phyloP scores from a whole-genome alignment of 1,139 yeast genomes.

The Debaryomycetaceae sp. region DNA sequence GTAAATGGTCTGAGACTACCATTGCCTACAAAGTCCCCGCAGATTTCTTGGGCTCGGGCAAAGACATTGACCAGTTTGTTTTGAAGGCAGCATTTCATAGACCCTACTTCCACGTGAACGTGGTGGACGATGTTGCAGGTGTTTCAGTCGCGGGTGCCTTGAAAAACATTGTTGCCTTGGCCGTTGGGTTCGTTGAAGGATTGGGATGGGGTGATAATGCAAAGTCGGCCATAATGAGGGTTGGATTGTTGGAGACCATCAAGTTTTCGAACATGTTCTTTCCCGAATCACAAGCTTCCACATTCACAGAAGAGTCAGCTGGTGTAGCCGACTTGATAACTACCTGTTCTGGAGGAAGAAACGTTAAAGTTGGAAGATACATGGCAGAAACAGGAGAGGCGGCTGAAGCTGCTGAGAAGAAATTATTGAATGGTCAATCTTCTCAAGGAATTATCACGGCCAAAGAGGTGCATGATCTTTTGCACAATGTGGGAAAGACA shows the following conservation, averaged over 20 bases:
- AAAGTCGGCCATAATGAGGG: constrained; percentile 91
- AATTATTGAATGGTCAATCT: constrained; percentile 47
- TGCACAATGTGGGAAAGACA: constrained; percentile 28
- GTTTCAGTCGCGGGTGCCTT: constrained; percentile 93
- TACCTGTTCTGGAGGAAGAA: constrained; percentile 95
- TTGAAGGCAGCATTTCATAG: constrained; percentile 84
- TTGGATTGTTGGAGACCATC: constrained; percentile 85
- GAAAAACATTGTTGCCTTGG: constrained; percentile 88
- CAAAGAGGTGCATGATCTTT: constrained; percentile 46
- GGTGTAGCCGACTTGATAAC: constrained; percentile 98
- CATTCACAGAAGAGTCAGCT: constrained; percentile 88
- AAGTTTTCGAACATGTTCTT: constrained; percentile 49
- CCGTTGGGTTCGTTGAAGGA: constrained; percentile 95
- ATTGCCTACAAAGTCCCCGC: constrained; percentile 77
- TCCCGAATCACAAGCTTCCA: constrained; percentile 67
- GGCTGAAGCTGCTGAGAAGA: constrained; percentile 43
- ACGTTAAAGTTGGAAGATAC: constrained; percentile 77
- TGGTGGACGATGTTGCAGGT: constrained; percentile 87
- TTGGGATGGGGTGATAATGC: constrained; percentile 98
- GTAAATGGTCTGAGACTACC: constrained; percentile 93
- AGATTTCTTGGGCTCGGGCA: constrained; percentile 67
- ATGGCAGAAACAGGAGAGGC: constrained; percentile 45
- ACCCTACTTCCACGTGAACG: constrained; percentile 91
- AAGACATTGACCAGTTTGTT: constrained; percentile 67
- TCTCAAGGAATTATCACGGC: constrained; percentile 50